Evolutionary conservation across 345 rosid species (phyloP).

Genomic region (Camelina hispida): DNA sequence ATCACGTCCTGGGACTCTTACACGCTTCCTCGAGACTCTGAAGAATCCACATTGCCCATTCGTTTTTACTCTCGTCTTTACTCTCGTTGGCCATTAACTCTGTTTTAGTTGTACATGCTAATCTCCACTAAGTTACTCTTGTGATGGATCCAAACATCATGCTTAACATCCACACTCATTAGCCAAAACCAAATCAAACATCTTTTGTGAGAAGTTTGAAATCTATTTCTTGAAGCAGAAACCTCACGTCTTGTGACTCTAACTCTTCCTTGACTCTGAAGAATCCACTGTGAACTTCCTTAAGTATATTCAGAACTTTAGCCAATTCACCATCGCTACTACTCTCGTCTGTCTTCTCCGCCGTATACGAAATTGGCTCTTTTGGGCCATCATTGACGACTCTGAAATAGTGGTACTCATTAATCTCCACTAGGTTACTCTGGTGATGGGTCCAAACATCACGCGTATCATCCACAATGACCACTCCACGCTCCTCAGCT

Average conservation of each 20-base stretch:
- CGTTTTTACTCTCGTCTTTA: no score
- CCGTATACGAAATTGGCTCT: not conserved
- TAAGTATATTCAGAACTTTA: not conserved
- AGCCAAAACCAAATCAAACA: not conserved
- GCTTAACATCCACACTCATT: no score
- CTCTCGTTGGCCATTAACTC: not conserved
- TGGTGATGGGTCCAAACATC: not conserved
- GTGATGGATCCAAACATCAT: not conserved
- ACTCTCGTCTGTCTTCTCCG: not conserved
- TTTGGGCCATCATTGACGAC: not conserved
- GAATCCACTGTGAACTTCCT: not conserved
- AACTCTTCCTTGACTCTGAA: conserved; percentile 7
- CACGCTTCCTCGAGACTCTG: not conserved
- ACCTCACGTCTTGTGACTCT: conserved; percentile 9
- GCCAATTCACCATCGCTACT: not conserved
- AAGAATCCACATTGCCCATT: not conserved
- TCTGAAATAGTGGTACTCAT: not conserved
- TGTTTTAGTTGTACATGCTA: not conserved
- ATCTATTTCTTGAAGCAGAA: not conserved
- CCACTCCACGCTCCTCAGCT: not conserved
- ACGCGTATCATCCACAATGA: not conserved
- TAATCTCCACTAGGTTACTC: not conserved
- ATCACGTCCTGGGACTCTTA: not conserved
- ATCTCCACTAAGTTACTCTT: not conserved
- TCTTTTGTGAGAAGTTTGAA: not conserved